These are phyloP conservation scores for Penicillium crystallinum DNA, from an alignment of 495 filamentous ascomycete genomes.

Conservation along the genomic window DNA sequence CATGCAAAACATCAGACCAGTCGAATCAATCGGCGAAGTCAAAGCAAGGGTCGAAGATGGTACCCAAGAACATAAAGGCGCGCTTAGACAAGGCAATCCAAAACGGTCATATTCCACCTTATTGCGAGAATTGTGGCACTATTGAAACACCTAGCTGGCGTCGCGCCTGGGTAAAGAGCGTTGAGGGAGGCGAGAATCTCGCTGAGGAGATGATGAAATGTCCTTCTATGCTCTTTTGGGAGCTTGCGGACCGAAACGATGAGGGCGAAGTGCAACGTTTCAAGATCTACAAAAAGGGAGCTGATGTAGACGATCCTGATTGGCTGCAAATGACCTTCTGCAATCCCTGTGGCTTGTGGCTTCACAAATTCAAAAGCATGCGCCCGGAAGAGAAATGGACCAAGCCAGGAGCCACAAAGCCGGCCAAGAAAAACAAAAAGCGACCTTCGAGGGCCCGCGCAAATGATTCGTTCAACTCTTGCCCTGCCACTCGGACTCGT, in stretches of 20 bases:
- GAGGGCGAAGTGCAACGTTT: constrained; percentile 56
- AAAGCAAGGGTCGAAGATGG: constrained; percentile 31
- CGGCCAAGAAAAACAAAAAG: constrained; percentile 38
- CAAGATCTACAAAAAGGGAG: constrained; percentile 71
- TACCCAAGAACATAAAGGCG: constrained; percentile 38
- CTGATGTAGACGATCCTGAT: constrained; percentile 54
- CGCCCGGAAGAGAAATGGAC: constrained; percentile 81
- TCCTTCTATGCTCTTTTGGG: constrained; percentile 56
- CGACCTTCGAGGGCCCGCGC: constrained; percentile 30
- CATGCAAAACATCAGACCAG: background rate
- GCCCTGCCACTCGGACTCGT: constrained; percentile 27
- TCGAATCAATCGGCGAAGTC: constrained; percentile 16
- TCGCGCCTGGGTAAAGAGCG: constrained; percentile 72
- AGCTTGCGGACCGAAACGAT: constrained; percentile 56
- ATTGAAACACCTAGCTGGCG: constrained; percentile 96
- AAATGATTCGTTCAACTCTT: constrained; percentile 29
- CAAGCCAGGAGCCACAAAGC: constrained; percentile 37
- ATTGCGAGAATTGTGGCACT: constrained; percentile 85
- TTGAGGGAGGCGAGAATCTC: constrained; percentile 55
- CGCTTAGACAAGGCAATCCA: constrained; percentile 60
- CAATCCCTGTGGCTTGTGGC: constrained; percentile 95
- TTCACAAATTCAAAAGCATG: constrained; percentile 79
- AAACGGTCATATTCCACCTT: constrained; percentile 72
- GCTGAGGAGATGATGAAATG: constrained; percentile 63
- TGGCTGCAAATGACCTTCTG: constrained; percentile 73